Base-by-base conservation (phyloP, 345 rosid species). In the Geranium rotundifolium region DNA sequence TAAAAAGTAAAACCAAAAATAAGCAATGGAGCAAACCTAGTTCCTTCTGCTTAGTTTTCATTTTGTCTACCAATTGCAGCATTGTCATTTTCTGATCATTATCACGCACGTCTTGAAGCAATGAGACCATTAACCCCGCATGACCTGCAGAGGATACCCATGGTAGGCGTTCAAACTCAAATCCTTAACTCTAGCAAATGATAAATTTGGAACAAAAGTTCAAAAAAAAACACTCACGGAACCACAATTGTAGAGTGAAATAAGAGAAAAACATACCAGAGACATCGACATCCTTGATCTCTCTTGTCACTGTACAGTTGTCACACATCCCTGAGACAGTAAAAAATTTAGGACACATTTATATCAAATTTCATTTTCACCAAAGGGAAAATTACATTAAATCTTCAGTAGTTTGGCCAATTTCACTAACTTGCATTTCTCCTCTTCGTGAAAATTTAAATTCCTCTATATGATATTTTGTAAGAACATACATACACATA, bases 51-150 rank as follows among this genome's bases (percentile, higher is more conserved):
- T 77, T 85, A 54, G 19, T 72, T 80, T 89, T 92, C 72, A 92
- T 64, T 81, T 83, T 92, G 69, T 92, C 98, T 56, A 87, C 86
- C 79, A 92, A 69, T 72, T 92, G 96, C 77, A 92, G 77, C 96
- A 85, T 70, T 9, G 98, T 92, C 73, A 75, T 59, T 75, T 95
- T 85, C 77, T 85, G 87, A 73, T 87, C 89, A 66, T 83, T 84
- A 29, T 80, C 84, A 67, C 72, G 84, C 73, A 68, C 69, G 67
- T 83, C 89, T 78, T 81, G 89, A 60, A 92, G 80, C 81, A 89
- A 69, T 12, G 95, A 87, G 69, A 92, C 76, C 67, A 92, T 67
- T 46, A 77, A 67, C 73, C 75, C 82, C 50, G 96, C 82, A 46
- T 78, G 77, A 64, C 76, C 98, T 92, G 85, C 10, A 34, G 66